Evolutionary conservation across 495 filamentous ascomycete genomes (phyloP), one percentile per base, ranked within the genome.

Genomic region (Pyrenula aspistea): DNA sequence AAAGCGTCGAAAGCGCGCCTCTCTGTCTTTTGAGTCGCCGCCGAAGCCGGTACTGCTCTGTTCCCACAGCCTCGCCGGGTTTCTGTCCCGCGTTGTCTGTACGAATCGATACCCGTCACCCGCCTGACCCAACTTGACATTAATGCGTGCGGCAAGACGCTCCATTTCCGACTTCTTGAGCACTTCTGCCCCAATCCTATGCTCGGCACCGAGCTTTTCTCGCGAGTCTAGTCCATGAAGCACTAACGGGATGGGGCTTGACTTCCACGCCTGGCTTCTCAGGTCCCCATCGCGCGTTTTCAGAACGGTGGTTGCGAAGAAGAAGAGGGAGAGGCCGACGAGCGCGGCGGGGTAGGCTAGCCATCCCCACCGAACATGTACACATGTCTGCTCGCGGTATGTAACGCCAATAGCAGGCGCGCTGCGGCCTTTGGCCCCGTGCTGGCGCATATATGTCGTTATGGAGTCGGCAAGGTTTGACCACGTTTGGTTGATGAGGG

Each of bases 291-390:
- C 25, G n/a, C 62, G 53, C 21, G 72, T 73, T 49, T 71, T 64
- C 15, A 68, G n/a, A 0, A 75, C 63, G 0, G 66, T 69, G 12
- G 62, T 51, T 3, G 60, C 12, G 56, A 75, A 55, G 53, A 70
- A 74, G 0, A 64, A 10, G 4, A 70, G 21, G 1, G 65, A 65
- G 1, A 73, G 53, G 2, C 56, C 56, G 8, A 72, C 60, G 19
- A 74, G 51, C 0, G 54, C 60, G 25, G 59, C 61, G 0, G 73
- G 73, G 21, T 72, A 64, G 24, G 63, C 61, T 55, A 75, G 56
- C 71, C 70, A 75, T 12, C 54, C 51, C 73, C 71, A 75, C 10
- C 66, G 64, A 21, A 75, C 71, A 8, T 64, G 63, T 0, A 72
- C 62, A 52, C 63, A 73, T 0, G 72, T 71, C 24, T 71, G 57